A percentile compares a stretch with the other conserved stretches of the same genome.
These are phyloP conservation scores for Kluyveromyces dobzhanskii DNA, from an alignment of 805 yeast species.

Conservation along the genomic window DNA sequence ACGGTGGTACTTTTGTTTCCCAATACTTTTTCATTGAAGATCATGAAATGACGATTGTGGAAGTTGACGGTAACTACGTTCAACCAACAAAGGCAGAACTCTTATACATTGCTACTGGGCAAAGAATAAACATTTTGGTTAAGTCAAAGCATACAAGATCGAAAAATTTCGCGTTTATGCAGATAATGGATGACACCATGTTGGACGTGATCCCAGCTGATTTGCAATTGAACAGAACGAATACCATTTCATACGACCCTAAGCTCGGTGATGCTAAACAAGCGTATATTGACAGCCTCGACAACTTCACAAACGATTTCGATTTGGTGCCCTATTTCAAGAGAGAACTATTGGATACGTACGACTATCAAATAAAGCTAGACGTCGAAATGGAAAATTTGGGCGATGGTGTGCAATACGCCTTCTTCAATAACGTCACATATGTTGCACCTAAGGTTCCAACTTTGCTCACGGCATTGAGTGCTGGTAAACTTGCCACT, in stretches of 20 bases:
- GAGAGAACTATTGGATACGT: slow-evolving; percentile 41
- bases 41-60: slow-evolving; percentile 64
- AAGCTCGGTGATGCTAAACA: slow-evolving; percentile 23
- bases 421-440: slow-evolving; percentile 63
- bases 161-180: slow-evolving; percentile 53
- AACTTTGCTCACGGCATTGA: slow-evolving; percentile 52
- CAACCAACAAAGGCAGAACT: slow-evolving; percentile 48
- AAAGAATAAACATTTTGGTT: slow-evolving; percentile 65
- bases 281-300: slow-evolving; percentile 18
- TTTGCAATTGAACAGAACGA: slow-evolving; percentile 46
- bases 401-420: slow-evolving; percentile 69
- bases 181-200: slow-evolving; percentile 56
- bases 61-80: slow-evolving; percentile 65
- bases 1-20: slow-evolving; percentile 66
- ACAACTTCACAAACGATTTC: slow-evolving; percentile 28
- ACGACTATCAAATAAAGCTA: slow-evolving; percentile 53
- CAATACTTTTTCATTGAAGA: slow-evolving; percentile 63
- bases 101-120: slow-evolving; percentile 69
- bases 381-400: slow-evolving; percentile 58
- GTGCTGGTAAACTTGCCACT: slow-evolving; percentile 48
- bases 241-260: slow-evolving; percentile 44
- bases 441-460: slow-evolving; percentile 65
- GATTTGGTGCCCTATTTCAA: slow-evolving; percentile 36
- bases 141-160: slow-evolving; percentile 39
- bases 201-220: slow-evolving; percentile 59